Base-by-base conservation (phyloP, 2,329 filamentous ascomycete genomes). In the Whalleya microplaca region DNA sequence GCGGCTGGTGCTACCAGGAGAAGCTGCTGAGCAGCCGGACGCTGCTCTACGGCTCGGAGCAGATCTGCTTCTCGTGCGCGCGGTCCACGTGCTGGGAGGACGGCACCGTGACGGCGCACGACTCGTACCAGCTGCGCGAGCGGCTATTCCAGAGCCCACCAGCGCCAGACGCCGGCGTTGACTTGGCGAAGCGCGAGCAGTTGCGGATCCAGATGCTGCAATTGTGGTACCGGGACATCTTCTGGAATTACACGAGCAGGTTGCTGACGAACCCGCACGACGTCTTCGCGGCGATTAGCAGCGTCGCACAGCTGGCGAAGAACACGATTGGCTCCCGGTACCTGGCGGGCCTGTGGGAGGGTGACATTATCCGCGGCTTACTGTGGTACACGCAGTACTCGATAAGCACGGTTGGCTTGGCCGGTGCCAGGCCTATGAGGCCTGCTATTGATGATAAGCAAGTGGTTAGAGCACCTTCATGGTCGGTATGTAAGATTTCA, bases 1-100 rank as follows among this genome's bases (percentile, higher is more conserved):
- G 64, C 4, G 65, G 58, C 20, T 66, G 65, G 65, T 67, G 65
- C 47, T 64, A 62, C 16, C 64, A 67, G 45, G 65, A 67, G 42
- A 51, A 41, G 2, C 41, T 64, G 12, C 47, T 66, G 6, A 63
- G 61, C 12, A 42, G 51, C 4, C 60, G 64, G 19, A 32, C 47
- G 1, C 46, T 67, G 2, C n/a, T 62, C 5, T 67, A 62, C 37
- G 63, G 46, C 12, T 19, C 14, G 3, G 55, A 64, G 37, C 58
- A 56, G 37, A 3, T 67, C 20, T 20, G 3, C 37, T 67, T 64
- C 49, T 54, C 50, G 3, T 68, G 65, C 29, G 63, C 58, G 20
- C 55, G 56, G 16, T 16, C 51, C 0, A 21, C 21, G 1, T 21
- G 46, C 12, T 55, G 41, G 29, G 65, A 68, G 44, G 51, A 59